phyloP scores from a whole-genome alignment of 257 asterid species.

The Fraxinus cuspidata region DNA sequence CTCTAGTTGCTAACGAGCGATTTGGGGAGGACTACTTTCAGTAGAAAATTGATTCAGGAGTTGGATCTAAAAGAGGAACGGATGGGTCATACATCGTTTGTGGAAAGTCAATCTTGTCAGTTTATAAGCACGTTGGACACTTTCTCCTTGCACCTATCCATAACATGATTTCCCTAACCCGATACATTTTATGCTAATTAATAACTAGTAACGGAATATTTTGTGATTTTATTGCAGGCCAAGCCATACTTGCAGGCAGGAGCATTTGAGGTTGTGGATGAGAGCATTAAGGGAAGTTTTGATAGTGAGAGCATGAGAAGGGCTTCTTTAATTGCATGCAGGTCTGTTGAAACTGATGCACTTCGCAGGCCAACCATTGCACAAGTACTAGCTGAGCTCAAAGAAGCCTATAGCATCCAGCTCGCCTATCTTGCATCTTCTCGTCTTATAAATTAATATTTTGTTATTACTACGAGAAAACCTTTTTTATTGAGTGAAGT shows the following conservation, averaged over 20 bases:
- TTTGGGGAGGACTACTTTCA: too few species aligned
- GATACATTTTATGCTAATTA: not conserved
- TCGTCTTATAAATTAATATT: conserved; percentile 43
- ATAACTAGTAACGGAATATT: not conserved
- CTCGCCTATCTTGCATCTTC: conserved; percentile 70
- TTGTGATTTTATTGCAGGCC: conserved; percentile 57
- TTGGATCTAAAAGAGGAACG: too few species aligned
- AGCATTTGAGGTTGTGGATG: conserved; percentile 89
- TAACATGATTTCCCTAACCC: not conserved
- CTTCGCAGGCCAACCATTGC: conserved; percentile 69
- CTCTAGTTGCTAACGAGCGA: too few species aligned
- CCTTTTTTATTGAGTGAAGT: not conserved
- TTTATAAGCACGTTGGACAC: not conserved
- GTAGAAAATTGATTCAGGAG: too few species aligned
- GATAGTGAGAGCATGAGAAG: conserved; percentile 87
- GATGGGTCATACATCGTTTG: too few species aligned
- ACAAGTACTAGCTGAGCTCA: conserved; percentile 71
- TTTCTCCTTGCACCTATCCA: not conserved
- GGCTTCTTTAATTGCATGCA: conserved; percentile 79
- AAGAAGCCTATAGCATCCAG: conserved; percentile 79
- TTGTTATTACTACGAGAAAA: not conserved
- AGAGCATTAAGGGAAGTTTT: conserved; percentile 65
- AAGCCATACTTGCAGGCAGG: conserved; percentile 97
- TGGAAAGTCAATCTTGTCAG: not conserved
- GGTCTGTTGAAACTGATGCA: conserved; percentile 90